Base-by-base conservation (phyloP, 192 early-diverging fungal genomes). In the Backusella parvicylindrica region DNA sequence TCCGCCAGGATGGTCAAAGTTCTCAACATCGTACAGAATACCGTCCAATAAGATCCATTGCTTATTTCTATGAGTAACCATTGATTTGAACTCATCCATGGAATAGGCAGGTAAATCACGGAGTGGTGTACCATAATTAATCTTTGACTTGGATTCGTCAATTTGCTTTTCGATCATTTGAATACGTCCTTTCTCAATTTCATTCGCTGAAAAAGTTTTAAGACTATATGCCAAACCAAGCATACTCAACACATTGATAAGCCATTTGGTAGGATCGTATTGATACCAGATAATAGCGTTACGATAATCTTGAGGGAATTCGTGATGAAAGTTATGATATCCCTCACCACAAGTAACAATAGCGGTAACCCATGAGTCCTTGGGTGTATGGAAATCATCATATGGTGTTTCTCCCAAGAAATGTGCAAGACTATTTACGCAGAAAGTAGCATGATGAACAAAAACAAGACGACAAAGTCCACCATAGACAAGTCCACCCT, bases 1-100 rank as follows among this genome's bases (percentile, higher is more conserved):
- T 70, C 95, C 96, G 66, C 96, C 96, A 16, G 96, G 96, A 74
- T 98, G 96, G 36, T 94, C 87, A 33, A 98, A 98, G 21, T 86
- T 72, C 64, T 84, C 81, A 67, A 98, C 89, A 76, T 96, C 90
- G 74, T 97, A 94, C 64, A 95, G 81, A 23, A 91, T 86, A 77
- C 91, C 92, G 74, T 95, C 94, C 47, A 98, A 88, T 41, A 96
- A 84, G 65, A 96, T 86, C 86, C 92, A 92, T 73, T 91, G 86
- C 72, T 89, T 87, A 56, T 88, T 83, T 68, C 92, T 79, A 72
- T 84, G 78, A 77, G 88, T 86, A 73, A 93, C 91, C 87, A 88
- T 81, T 43, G 81, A 72, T 69, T 90, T 75, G 78, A 85, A 90
- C 69, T 90, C 86, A 50, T 89, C 85, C 85, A 83, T 83, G 3